Evolutionary conservation across 139 green algal species (phyloP).

Genomic region (Mesotaenium endlicherianum): DNA sequence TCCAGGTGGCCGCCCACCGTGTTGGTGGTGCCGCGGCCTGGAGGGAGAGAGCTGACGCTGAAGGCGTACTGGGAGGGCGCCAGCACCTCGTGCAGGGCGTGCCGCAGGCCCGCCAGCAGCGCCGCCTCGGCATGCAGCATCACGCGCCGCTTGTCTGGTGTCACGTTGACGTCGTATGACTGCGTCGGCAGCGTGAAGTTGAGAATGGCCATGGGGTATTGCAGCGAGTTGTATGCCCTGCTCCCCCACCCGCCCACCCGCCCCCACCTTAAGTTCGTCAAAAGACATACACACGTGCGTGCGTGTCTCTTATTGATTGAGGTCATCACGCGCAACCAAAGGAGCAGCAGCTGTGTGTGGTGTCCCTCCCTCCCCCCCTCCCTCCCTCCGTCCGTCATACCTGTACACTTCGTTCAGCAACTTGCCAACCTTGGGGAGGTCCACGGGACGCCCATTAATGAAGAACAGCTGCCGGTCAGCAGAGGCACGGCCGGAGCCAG

Average conservation of each 20-base stretch:
- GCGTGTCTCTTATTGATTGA: too few species aligned
- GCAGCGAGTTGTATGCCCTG: slow-evolving; percentile 38
- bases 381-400: too few species aligned
- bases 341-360: too few species aligned
- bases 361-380: too few species aligned
- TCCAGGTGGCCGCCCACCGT: too few species aligned
- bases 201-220: slow-evolving; percentile 71
- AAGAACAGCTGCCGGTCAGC: slow-evolving; percentile 87
- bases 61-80: too few species aligned
- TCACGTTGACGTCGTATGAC: slow-evolving; percentile 90
- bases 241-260: background rate
- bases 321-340: too few species aligned
- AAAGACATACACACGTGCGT: too few species aligned
- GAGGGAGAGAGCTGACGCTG: too few species aligned
- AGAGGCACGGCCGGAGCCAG: slow-evolving; percentile 46
- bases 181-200: slow-evolving; percentile 63
- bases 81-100: slow-evolving; percentile 66
- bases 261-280: too few species aligned
- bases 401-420: slow-evolving; percentile 44
- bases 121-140: slow-evolving; percentile 56
- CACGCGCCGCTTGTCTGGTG: slow-evolving; percentile 90
- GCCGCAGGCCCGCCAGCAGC: slow-evolving; percentile 62
- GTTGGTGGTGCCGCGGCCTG: too few species aligned
- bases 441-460: slow-evolving; percentile 89
- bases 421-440: slow-evolving; percentile 61